These are phyloP conservation scores for Zasmidium citrigriseum DNA, from an alignment of 2,329 filamentous ascomycete species.

Conservation along the genomic window DNA sequence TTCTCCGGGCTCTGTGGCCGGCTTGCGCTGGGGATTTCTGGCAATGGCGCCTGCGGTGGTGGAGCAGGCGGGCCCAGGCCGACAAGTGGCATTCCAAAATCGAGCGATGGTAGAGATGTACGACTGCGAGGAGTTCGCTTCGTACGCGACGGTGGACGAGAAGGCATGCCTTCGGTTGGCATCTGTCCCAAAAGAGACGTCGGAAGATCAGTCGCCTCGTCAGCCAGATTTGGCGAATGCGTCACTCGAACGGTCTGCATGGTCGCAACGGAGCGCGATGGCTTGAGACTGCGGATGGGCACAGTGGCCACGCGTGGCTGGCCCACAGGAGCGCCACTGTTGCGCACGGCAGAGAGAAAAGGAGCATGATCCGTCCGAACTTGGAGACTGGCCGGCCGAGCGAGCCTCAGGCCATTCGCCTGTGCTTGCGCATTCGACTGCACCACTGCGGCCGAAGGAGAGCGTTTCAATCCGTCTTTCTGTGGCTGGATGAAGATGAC, in stretches of 20 bases:
- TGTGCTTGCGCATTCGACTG: background rate
- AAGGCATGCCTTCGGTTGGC: background rate
- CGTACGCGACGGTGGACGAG: conserved; percentile 28
- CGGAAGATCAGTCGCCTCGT: conserved; percentile 19
- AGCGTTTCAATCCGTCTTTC: conserved; percentile 8
- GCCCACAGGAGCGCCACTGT: conserved; percentile 31
- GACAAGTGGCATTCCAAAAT: conserved; percentile 40
- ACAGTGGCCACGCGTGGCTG: conserved; percentile 23
- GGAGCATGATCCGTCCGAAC: conserved; percentile 45
- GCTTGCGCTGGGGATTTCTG: conserved; percentile 24
- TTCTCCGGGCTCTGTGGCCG: conserved; percentile 11
- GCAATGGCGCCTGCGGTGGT: conserved; percentile 48
- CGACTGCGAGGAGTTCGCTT: conserved; percentile 12
- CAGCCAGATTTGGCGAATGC: background rate
- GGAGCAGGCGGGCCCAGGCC: conserved; percentile 48
- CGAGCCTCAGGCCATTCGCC: conserved; percentile 27
- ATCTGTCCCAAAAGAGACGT: conserved; percentile 13
- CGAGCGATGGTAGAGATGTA: conserved; percentile 31
- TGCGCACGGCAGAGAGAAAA: conserved; percentile 39
- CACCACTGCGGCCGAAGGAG: conserved; percentile 15
- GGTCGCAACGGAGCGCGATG: conserved; percentile 26
- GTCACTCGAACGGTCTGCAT: conserved; percentile 12
- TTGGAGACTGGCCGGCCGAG: conserved; percentile 47
- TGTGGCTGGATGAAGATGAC: background rate
- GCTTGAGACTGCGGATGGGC: conserved; percentile 33